phyloP scores from a whole-genome alignment of 176 grass and related monocot species.

The Zoysia pacifica region DNA sequence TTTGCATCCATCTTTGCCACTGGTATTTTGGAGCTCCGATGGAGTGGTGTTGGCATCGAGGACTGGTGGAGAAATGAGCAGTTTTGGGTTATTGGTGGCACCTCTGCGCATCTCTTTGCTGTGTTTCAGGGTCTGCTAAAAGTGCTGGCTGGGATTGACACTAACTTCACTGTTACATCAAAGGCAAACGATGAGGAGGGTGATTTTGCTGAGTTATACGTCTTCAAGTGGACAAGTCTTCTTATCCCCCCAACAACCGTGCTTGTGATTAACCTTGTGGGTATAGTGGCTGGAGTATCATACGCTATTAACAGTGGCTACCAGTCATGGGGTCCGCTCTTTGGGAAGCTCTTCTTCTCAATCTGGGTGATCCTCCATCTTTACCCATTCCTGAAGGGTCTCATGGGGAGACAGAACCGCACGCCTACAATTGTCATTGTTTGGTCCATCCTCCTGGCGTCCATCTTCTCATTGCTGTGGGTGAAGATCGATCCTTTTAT shows the following conservation, averaged over 20 bases:
- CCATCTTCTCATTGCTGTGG: conserved; percentile 85
- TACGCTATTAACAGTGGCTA: conserved; percentile 85
- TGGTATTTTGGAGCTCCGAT: conserved; percentile 69
- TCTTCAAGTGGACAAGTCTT: conserved; percentile 72
- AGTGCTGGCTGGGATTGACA: conserved; percentile 76
- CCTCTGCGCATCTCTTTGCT: conserved; percentile 76
- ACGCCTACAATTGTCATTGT: conserved; percentile 84
- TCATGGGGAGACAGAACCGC: conserved; percentile 73
- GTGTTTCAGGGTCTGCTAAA: conserved; percentile 87
- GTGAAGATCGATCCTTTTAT: conserved; percentile 82
- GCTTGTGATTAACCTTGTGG: conserved; percentile 75
- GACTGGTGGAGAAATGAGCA: conserved; percentile 91
- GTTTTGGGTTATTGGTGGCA: conserved; percentile 89
- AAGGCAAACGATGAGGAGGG: conserved; percentile 73
- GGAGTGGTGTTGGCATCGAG: conserved; percentile 75
- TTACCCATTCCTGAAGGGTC: conserved; percentile 88
- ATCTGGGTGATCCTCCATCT: conserved; percentile 94
- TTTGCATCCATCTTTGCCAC: conserved; percentile 75
- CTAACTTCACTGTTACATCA: conserved; percentile 82
- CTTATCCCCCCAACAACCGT: conserved; percentile 76
- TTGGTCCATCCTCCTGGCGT: conserved; percentile 83
- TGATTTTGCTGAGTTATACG: conserved; percentile 74
- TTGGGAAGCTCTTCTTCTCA: conserved; percentile 84
- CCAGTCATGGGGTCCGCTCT: conserved; percentile 82
- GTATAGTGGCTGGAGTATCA: conserved; percentile 76